Evolutionary conservation across 2,329 filamentous ascomycete species (phyloP).

Genomic region (Volutella citrinella): DNA sequence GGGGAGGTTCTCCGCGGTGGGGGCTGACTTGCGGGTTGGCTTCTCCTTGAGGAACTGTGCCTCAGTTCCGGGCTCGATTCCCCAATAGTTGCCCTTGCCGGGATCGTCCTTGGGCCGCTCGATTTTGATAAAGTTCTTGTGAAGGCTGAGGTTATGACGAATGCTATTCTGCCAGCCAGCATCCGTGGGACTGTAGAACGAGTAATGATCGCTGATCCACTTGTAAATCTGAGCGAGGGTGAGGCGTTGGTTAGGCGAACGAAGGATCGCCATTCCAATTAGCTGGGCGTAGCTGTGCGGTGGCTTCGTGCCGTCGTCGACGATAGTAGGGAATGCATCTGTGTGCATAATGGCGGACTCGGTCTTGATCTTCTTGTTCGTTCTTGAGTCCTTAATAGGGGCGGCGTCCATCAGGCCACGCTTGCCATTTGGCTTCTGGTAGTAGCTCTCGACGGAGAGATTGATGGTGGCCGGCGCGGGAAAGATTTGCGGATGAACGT

Average conservation of each 20-base stretch:
- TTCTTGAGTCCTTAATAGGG: slow-evolving; percentile 65
- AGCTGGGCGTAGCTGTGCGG: slow-evolving; percentile 90
- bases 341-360: slow-evolving; percentile 62
- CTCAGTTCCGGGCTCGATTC: slow-evolving; percentile 87
- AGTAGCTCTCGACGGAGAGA: slow-evolving; percentile 50
- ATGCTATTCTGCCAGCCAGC: slow-evolving; percentile 99
- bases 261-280: slow-evolving; percentile 94
- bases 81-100: slow-evolving; percentile 97
- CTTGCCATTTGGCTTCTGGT: slow-evolving; percentile 52
- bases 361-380: slow-evolving; percentile 65
- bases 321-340: slow-evolving; percentile 75
- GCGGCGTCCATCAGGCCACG: slow-evolving; percentile 70
- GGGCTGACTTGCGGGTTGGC: slow-evolving; percentile 57
- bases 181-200: slow-evolving; percentile 80
- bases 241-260: slow-evolving; percentile 76
- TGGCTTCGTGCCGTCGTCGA: slow-evolving; percentile 87
- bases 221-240: slow-evolving; percentile 97
- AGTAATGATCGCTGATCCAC: slow-evolving; percentile 96
- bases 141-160: slow-evolving; percentile 92
- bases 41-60: slow-evolving; percentile 88
- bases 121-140: slow-evolving; percentile 95
- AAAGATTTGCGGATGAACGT: slow-evolving; percentile 49
- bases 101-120: slow-evolving; percentile 96
- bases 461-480: slow-evolving; percentile 46
- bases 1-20: slow-evolving; percentile 54